A percentile compares a stretch with the other conserved stretches of the same genome.
Evolutionary conservation across 73 alveolate species (phyloP).

Genomic region (Uronychia binucleata): DNA sequence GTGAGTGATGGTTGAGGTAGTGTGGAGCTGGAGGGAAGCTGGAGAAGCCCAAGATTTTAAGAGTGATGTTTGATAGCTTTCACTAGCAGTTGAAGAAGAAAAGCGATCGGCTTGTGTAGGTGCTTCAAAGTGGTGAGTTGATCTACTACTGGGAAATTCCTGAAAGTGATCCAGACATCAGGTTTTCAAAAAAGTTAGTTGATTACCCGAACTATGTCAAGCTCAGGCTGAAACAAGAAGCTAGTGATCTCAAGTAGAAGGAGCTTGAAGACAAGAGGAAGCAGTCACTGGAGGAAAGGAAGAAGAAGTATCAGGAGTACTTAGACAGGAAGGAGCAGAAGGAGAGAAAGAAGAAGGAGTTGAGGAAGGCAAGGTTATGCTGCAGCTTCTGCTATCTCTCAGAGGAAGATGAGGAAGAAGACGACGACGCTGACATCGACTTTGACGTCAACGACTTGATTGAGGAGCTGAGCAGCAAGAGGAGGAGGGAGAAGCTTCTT

Average conservation of each 20-base stretch:
- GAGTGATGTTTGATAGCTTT: slow-evolving; percentile 2
- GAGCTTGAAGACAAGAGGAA: neutral
- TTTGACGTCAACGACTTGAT: neutral
- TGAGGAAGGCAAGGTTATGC: neutral
- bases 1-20: too few species aligned
- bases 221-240: neutral
- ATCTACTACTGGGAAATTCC: neutral
- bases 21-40: neutral
- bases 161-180: slow-evolving; percentile 2
- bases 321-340: neutral
- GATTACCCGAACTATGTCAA: neutral
- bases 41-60: neutral
- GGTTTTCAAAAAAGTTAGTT: slow-evolving; percentile 1
- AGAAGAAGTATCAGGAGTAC: neutral
- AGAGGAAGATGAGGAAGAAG: neutral
- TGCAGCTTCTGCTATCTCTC: neutral
- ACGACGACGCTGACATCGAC: neutral
- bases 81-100: neutral
- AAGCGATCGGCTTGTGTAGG: neutral
- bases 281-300: neutral
- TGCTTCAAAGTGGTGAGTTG: neutral
- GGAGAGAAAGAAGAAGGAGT: neutral
- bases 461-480: neutral
- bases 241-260: neutral
- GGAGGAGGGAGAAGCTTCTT: neutral